Evolutionary conservation across 257 asterid genomes (phyloP), one percentile per base, ranked within the genome.

Genomic region (Lantana camara): DNA sequence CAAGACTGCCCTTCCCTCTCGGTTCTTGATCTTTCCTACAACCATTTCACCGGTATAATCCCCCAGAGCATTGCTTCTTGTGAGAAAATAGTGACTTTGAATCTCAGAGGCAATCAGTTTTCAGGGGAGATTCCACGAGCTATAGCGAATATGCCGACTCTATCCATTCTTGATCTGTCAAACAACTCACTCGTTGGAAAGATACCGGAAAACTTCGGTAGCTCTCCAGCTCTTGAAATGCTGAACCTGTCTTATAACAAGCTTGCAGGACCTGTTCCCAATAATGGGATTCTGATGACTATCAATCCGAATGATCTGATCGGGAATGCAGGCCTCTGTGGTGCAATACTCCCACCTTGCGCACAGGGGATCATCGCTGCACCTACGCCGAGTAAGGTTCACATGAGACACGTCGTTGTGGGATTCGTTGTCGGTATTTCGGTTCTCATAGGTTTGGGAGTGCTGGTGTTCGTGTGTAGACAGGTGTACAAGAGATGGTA

Each of bases 11-110:
- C 83, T n/a, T 83, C 84, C 5, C 91, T 90, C 32, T 81, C 81
- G 0, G 67, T 73, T 29, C 80, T 87, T 10, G 91, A 87, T 71
- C 88, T 87, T 16, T 85, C 91, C 0, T 22, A 47, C 70, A 90
- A 90, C 75, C 81, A 53, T 69, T 81, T 90, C 63, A 75, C 83
- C 0, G 96, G 97, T 0, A 34, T 67, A 9, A 82, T 90, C 54
- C 97, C 97, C 17, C 79, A 79, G 60, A 78, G 84, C 37, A 70
- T 90, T 20, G 90, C 92, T 66, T 87, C 96, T 2, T 87, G 96
- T 24, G 75, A 75, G 20, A 87, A 74, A 45, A 49, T 83, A 45
- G 95, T 85, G 57, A 80, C 49, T 11, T 48, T 90, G 70, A 83
- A 85, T 41, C 92, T 90, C 35, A 30, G 79, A 19, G 62, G 81